phyloP scores from a whole-genome alignment of 768 basidiomycete species.

The Suillus alpinus region DNA sequence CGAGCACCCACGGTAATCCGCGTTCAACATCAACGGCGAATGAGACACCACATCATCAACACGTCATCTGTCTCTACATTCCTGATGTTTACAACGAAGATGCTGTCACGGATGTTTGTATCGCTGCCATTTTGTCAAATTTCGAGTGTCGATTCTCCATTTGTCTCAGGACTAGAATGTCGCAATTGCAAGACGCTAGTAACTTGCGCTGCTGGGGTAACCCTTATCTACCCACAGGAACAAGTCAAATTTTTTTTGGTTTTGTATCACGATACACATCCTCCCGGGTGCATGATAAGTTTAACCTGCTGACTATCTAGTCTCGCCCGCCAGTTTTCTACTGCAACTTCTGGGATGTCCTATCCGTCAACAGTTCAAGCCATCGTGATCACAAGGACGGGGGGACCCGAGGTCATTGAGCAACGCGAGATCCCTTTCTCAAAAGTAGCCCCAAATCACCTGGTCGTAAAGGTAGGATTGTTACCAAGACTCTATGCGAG shows the following conservation, averaged over 20 bases:
- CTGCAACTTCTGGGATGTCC: conserved; percentile 39
- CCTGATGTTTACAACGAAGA: too few species aligned
- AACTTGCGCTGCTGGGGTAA: not conserved
- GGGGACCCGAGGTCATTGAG: conserved; percentile 75
- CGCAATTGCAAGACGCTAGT: conserved; percentile 5
- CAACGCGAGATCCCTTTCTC: conserved; percentile 69
- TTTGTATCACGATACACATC: not conserved
- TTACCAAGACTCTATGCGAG: not conserved
- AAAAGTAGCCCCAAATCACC: conserved; percentile 52
- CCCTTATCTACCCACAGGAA: not conserved
- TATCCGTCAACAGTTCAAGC: conserved; percentile 65
- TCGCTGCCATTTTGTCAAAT: too few species aligned
- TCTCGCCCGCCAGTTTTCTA: conserved; percentile 30
- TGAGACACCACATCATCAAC: too few species aligned
- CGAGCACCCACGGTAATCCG: not conserved
- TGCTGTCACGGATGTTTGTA: too few species aligned
- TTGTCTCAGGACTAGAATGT: not conserved
- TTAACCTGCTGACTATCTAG: conserved; percentile 18
- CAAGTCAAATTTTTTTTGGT: too few species aligned
- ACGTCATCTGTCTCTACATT: too few species aligned
- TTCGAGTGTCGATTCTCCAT: too few species aligned
- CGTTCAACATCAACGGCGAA: not conserved
- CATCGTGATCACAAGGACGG: conserved; percentile 68
- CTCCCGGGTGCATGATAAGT: conserved; percentile 3
- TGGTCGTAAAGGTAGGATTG: conserved; percentile 40